A percentile compares a stretch with the other conserved stretches of the same genome.
phyloP scores from a whole-genome alignment of 257 asterid genomes.

The Coffea canephora region DNA sequence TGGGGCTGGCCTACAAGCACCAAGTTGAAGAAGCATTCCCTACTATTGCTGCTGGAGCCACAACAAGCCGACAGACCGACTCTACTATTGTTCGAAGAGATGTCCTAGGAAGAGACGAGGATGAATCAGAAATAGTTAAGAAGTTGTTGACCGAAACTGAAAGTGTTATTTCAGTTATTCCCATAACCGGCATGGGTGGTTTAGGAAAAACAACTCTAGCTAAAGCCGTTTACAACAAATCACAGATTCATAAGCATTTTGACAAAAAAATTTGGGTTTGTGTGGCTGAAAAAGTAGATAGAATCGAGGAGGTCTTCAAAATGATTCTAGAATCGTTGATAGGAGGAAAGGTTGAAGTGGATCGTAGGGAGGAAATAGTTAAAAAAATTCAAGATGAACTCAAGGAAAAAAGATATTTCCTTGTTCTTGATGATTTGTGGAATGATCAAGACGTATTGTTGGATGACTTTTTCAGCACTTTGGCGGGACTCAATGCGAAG shows the following conservation, averaged over 20 bases:
- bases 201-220: too few relatives aligned
- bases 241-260: too few relatives aligned
- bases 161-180: too few relatives aligned
- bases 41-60: not conserved
- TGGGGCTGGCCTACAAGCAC: not conserved
- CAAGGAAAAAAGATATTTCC: constrained; percentile 11
- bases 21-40: not conserved
- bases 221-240: too few relatives aligned
- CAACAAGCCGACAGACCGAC: not conserved
- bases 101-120: not conserved
- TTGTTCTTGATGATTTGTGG: constrained; percentile 40
- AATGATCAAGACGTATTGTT: not conserved
- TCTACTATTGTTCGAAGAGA: not conserved
- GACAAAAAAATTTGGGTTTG: too few relatives aligned
- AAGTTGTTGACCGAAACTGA: too few relatives aligned
- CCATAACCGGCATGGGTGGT: too few relatives aligned
- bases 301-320: too few relatives aligned
- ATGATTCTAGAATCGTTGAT: too few relatives aligned
- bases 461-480: constrained; percentile 9
- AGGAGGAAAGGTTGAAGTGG: too few relatives aligned
- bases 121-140: not conserved
- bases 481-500: not conserved
- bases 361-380: too few relatives aligned
- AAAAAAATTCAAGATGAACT: not conserved
- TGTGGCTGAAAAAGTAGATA: too few relatives aligned